Conservation (phyloP, 2,329 filamentous ascomycete species). For the Knufia fluminis region DNA sequence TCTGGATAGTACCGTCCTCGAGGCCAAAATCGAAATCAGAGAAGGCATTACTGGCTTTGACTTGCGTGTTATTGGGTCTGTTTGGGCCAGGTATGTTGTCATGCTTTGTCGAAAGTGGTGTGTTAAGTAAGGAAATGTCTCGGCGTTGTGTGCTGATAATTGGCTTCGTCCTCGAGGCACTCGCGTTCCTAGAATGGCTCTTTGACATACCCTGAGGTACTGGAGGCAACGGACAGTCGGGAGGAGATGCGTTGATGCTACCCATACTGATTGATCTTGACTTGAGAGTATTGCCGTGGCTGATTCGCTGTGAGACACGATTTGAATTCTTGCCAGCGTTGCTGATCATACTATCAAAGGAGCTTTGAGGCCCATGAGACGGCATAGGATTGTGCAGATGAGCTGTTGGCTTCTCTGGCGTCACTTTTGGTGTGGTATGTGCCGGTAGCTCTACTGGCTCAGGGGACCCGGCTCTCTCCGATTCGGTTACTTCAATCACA, state of each 20-base stretch:
- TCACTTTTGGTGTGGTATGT: slow-evolving; percentile 27
- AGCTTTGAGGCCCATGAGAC: background rate
- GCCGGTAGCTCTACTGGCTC: slow-evolving; percentile 24
- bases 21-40: background rate
- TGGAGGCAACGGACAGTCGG: slow-evolving; percentile 31
- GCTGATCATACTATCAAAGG: slow-evolving; percentile 8
- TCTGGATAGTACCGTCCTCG: background rate
- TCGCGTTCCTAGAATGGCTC: background rate
- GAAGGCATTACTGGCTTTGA: slow-evolving; percentile 7
- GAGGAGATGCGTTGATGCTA: slow-evolving; percentile 29
- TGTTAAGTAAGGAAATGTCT: slow-evolving; percentile 2
- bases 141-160: background rate
- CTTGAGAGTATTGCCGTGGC: background rate
- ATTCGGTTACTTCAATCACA: slow-evolving; percentile 21
- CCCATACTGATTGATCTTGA: slow-evolving; percentile 17
- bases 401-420: slow-evolving; percentile 23
- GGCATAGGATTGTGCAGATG: background rate
- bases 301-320: slow-evolving; percentile 8
- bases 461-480: slow-evolving; percentile 12
- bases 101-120: slow-evolving; percentile 5
- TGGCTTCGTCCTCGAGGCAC: background rate
- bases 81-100: background rate
- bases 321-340: slow-evolving; percentile 29
- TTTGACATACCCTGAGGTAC: slow-evolving; percentile 20
- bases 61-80: background rate